A percentile compares a stretch with the other conserved stretches of the same genome.
These are phyloP conservation scores for Noccaea bulbosa DNA, from an alignment of 345 rosid genomes.

Conservation along the genomic window DNA sequence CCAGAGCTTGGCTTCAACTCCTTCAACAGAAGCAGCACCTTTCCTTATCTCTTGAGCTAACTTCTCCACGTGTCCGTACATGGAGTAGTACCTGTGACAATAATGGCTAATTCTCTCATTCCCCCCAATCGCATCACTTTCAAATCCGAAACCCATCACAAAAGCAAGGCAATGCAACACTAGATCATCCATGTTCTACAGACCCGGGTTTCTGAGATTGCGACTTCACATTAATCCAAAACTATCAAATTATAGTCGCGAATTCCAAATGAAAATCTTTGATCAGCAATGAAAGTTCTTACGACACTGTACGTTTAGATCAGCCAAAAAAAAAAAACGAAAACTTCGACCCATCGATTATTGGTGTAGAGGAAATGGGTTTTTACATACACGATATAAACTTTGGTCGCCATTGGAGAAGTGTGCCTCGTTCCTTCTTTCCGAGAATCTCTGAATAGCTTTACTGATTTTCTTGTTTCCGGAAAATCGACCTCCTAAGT, in stretches of 20 bases:
- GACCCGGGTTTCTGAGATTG: background rate
- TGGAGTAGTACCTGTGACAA: conserved; percentile 76
- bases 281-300: background rate
- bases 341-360: background rate
- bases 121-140: background rate
- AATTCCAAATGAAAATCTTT: background rate
- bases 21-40: conserved; percentile 88
- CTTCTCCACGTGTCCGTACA: conserved; percentile 93
- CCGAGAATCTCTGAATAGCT: background rate
- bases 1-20: conserved; percentile 88
- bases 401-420: conserved; percentile 62
- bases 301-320: background rate
- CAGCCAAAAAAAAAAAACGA: background rate
- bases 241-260: background rate
- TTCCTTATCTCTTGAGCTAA: conserved; percentile 86
- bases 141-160: background rate
- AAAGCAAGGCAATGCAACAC: background rate
- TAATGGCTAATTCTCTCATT: background rate
- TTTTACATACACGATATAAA: conserved; percentile 67
- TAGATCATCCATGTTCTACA: conserved; percentile 7
- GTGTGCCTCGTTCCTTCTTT: background rate
- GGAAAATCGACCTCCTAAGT: conserved; percentile 8
- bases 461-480: background rate
- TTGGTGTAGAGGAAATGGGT: background rate
- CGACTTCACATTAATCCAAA: background rate